These are phyloP conservation scores for Talaromyces proteolyticus DNA, from an alignment of 495 filamentous ascomycete species.

Conservation along the genomic window DNA sequence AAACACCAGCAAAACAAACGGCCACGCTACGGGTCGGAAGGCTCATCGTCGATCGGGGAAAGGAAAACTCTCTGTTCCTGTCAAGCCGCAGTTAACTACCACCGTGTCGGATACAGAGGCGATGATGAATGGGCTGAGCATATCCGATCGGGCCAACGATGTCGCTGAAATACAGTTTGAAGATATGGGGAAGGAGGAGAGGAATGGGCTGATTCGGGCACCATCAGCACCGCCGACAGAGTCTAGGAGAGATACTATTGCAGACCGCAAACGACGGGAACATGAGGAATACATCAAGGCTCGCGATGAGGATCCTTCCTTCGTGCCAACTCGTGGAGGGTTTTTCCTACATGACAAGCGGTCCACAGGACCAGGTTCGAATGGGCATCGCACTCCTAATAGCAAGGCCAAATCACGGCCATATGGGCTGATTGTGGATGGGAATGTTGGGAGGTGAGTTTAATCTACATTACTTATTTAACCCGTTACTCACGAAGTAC, in stretches of 20 bases:
- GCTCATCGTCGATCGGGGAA: slow-evolving; percentile 13
- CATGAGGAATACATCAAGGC: slow-evolving; percentile 87
- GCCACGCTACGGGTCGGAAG: slow-evolving; percentile 35
- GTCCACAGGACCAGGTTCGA: slow-evolving; percentile 64
- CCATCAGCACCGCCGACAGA: slow-evolving; percentile 37
- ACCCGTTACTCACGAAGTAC: slow-evolving; percentile 42
- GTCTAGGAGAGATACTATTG: slow-evolving; percentile 39
- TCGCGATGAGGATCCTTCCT: slow-evolving; percentile 83
- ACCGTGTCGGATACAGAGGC: slow-evolving; percentile 69
- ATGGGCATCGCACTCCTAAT: slow-evolving; percentile 35
- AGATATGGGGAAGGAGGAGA: slow-evolving; percentile 37
- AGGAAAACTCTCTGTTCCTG: slow-evolving; percentile 1
- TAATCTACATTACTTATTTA: background rate
- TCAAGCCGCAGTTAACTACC: slow-evolving; percentile 22
- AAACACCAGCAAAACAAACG: slow-evolving; percentile 39
- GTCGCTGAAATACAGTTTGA: slow-evolving; percentile 63
- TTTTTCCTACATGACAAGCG: slow-evolving; percentile 98
- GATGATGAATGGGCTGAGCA: slow-evolving; percentile 79
- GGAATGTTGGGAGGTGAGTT: slow-evolving; percentile 35
- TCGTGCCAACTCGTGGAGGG: slow-evolving; percentile 88
- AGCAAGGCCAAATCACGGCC: slow-evolving; percentile 40
- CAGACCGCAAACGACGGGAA: slow-evolving; percentile 71
- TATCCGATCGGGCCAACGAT: slow-evolving; percentile 50
- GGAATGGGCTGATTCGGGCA: slow-evolving; percentile 21
- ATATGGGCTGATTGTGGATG: slow-evolving; percentile 41